These are phyloP conservation scores for Phialophora macrospora DNA, from an alignment of 2,329 filamentous ascomycete species.

Conservation along the genomic window DNA sequence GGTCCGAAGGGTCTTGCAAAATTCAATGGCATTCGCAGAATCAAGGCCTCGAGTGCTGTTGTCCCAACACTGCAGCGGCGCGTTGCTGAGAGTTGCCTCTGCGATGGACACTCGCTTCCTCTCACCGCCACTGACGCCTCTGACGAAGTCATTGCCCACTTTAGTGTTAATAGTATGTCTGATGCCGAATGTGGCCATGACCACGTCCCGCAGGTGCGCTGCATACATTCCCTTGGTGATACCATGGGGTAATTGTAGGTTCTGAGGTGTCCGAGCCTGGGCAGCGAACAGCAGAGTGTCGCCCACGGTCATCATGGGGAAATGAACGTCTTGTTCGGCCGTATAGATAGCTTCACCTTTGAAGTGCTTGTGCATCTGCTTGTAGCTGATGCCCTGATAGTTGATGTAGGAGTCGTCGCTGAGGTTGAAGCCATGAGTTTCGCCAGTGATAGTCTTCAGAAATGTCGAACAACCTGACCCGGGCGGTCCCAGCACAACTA, in stretches of 20 bases:
- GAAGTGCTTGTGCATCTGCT: conserved; percentile 70
- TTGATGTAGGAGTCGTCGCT: conserved; percentile 75
- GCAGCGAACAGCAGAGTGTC: conserved; percentile 62
- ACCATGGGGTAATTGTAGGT: conserved; percentile 47
- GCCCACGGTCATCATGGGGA: conserved; percentile 72
- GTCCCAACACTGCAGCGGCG: conserved; percentile 49
- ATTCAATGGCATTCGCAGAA: conserved; percentile 60
- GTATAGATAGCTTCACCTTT: conserved; percentile 84
- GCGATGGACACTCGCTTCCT: conserved; percentile 66
- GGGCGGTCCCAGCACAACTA: conserved; percentile 49
- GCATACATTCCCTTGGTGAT: conserved; percentile 50
- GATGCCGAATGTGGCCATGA: conserved; percentile 54
- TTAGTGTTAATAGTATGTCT: conserved; percentile 60
- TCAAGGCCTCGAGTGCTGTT: conserved; percentile 60
- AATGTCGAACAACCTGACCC: conserved; percentile 73
- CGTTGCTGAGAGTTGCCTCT: conserved; percentile 55
- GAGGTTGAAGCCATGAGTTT: conserved; percentile 78
- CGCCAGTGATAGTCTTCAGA: conserved; percentile 81
- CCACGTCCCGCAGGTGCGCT: conserved; percentile 51
- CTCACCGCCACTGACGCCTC: conserved; percentile 66
- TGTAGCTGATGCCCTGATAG: conserved; percentile 66
- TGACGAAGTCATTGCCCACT: conserved; percentile 61
- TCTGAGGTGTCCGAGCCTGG: conserved; percentile 55
- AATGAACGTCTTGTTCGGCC: conserved; percentile 81
- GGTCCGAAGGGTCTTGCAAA: conserved; percentile 58